phyloP scores from a whole-genome alignment of 805 yeast genomes.

The Sugiyamaella floridensis region DNA sequence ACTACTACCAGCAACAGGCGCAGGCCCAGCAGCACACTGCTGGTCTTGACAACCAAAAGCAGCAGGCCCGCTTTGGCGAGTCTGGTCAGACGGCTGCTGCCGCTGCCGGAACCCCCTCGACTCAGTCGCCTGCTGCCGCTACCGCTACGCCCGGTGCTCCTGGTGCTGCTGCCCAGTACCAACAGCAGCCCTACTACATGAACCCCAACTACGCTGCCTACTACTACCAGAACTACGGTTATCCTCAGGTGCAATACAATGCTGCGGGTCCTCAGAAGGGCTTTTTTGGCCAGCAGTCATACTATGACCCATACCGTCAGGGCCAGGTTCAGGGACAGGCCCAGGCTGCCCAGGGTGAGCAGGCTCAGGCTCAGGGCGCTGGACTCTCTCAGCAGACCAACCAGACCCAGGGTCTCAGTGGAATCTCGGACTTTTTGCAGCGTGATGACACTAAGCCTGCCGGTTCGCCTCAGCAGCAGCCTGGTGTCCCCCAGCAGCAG shows the following conservation, averaged over 20 bases:
- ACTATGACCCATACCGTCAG: slow-evolving; percentile 19
- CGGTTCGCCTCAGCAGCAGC: slow-evolving; percentile 25
- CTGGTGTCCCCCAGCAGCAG: slow-evolving; percentile 12
- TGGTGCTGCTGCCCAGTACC: slow-evolving; percentile 13
- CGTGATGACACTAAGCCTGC: slow-evolving; percentile 17
- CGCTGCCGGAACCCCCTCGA: slow-evolving; percentile 11
- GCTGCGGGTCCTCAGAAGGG: slow-evolving; percentile 20
- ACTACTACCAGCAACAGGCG: slow-evolving; percentile 19
- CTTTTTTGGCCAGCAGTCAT: slow-evolving; percentile 20
- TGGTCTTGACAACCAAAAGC: slow-evolving; percentile 11
- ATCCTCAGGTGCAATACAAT: slow-evolving; percentile 20
- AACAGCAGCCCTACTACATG: slow-evolving; percentile 21
- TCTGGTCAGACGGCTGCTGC: slow-evolving; percentile 8
- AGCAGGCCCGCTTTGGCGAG: slow-evolving; percentile 7
- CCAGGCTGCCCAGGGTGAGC: slow-evolving; percentile 12
- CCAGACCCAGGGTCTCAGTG: slow-evolving; percentile 13
- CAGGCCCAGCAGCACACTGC: slow-evolving; percentile 28
- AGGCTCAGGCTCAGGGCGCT: slow-evolving; percentile 9
- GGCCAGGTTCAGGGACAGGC: slow-evolving; percentile 17
- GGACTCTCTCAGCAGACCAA: background rate
- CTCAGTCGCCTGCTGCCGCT: slow-evolving; percentile 20
- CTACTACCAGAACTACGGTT: slow-evolving; percentile 24
- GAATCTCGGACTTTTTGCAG: slow-evolving; percentile 20
- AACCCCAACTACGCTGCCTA: slow-evolving; percentile 23
- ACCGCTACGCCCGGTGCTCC: slow-evolving; percentile 17